Evolutionary conservation across 1,284 basidiomycete species (phyloP).

Genomic region (Irpex sp.): DNA sequence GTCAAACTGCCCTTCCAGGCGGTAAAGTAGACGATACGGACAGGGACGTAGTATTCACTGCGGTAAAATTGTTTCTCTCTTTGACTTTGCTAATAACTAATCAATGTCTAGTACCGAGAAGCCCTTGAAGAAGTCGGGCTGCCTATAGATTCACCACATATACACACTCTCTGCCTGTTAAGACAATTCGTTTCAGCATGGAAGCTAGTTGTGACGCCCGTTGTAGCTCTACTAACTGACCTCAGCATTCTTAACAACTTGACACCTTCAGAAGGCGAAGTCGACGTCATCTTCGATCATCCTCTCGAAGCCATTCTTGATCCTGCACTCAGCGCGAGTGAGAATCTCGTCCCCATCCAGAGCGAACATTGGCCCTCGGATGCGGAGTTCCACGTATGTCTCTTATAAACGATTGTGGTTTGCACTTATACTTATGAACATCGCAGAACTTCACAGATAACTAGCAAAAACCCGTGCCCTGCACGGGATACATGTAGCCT

Average conservation of each 20-base stretch:
- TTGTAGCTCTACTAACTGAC: constrained; percentile 66
- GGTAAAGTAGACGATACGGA: constrained; percentile 75
- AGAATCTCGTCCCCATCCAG: constrained; percentile 48
- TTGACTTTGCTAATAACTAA: background rate
- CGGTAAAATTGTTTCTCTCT: constrained; percentile 42
- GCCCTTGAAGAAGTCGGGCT: constrained; percentile 79
- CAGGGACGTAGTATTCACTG: constrained; percentile 57
- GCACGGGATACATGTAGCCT: too few species aligned
- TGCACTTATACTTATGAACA: constrained; percentile 3
- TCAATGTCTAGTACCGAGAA: constrained; percentile 57
- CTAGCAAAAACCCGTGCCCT: too few species aligned
- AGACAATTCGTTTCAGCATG: constrained; percentile 68
- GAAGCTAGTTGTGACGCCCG: constrained; percentile 60
- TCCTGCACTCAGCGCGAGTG: constrained; percentile 40
- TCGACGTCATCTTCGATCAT: constrained; percentile 74
- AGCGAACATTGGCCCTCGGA: constrained; percentile 76
- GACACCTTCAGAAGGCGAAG: constrained; percentile 58
- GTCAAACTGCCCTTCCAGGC: constrained; percentile 79
- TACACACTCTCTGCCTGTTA: constrained; percentile 62
- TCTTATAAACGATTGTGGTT: background rate
- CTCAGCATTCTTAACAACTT: constrained; percentile 44
- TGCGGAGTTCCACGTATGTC: constrained; percentile 55
- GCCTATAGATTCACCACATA: constrained; percentile 47
- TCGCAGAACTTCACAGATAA: constrained; percentile 51
- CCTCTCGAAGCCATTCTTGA: constrained; percentile 68